Evolutionary conservation across 2,329 filamentous ascomycete species (phyloP), one percentile per base, ranked within the genome.

Genomic region (Scortechinia acanthostroma): DNA sequence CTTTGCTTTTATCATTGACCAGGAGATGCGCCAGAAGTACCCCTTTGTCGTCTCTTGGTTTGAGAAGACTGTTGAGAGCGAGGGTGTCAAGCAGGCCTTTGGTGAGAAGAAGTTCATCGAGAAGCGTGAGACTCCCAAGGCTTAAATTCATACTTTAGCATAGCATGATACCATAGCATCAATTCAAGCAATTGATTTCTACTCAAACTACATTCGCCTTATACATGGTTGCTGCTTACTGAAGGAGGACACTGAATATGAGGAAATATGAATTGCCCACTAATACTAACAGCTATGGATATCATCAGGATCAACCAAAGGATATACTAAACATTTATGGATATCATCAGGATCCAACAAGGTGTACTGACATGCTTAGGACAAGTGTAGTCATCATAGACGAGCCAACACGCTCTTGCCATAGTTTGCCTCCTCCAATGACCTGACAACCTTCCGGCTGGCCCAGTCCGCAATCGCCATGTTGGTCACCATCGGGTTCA

Each of bases 401-500:
- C 35, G 35, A 40, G 35, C 35, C 35, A 40, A 15, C 10, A 13
- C 17, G 6, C 25, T 30, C 25, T 40, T 40, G 17, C 48, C 25
- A 42, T 45, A n/a, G n/a, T n/a, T n/a, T n/a, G n/a, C 20, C 43
- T 50, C 53, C 68, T 47, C 51, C 23, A 43, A 42, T 19, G 48
- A 51, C 49, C 55, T 57, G 3, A 57, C 61, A 37, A 71, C 52
- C 14, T 63, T 64, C 28, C 57, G 57, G 49, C 65, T 68, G 5
- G 66, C 63, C 58, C 62, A 68, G 49, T 73, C 68, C 4, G 66
- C 62, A 44, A 73, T 69, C 3, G 63, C 70, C 70, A 73, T 70
- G 45, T 65, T 71, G 43, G 68, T 73, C 42, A 73, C 54, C 70
- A 73, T 73, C 2, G 70, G 70, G 43, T 73, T 73, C 21, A 72